Conservation (phyloP, 164 flowering plant species). For the Chimonanthus praecox region DNA sequence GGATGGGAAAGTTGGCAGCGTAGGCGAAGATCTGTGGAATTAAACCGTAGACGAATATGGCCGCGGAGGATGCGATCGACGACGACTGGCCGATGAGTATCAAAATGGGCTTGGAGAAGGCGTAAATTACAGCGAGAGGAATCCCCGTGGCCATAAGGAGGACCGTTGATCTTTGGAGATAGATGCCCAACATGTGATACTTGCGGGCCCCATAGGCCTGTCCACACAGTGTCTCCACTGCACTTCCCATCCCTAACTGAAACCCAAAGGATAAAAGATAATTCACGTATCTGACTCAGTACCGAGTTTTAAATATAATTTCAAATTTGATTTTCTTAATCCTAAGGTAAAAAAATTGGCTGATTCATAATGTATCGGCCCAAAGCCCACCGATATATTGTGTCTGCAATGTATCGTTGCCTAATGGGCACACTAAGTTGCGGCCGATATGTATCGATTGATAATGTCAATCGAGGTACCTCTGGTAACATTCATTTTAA, state of each 20-base stretch:
- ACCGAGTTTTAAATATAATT: too few species aligned
- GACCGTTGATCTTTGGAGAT: constrained; percentile 64
- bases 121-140: constrained; percentile 38
- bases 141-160: constrained; percentile 19
- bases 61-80: constrained; percentile 30
- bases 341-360: too few species aligned
- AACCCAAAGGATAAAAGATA: too few species aligned
- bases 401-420: too few species aligned
- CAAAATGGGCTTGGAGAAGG: constrained; percentile 36
- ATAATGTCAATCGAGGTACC: too few species aligned
- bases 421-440: too few species aligned
- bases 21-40: constrained; percentile 35
- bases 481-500: too few species aligned
- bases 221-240: constrained; percentile 62
- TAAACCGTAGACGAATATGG: constrained; percentile 27
- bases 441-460: too few species aligned
- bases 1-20: constrained; percentile 34
- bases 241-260: constrained; percentile 69
- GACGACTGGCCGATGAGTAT: constrained; percentile 36
- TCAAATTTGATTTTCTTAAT: too few species aligned
- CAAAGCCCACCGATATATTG: too few species aligned
- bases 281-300: too few species aligned
- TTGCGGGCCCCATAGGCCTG: constrained; percentile 60
- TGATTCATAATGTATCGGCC: too few species aligned
- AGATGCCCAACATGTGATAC: constrained; percentile 55